These are phyloP conservation scores for Boletus nobilissimus DNA, from an alignment of 1,284 basidiomycete genomes.

Conservation along the genomic window DNA sequence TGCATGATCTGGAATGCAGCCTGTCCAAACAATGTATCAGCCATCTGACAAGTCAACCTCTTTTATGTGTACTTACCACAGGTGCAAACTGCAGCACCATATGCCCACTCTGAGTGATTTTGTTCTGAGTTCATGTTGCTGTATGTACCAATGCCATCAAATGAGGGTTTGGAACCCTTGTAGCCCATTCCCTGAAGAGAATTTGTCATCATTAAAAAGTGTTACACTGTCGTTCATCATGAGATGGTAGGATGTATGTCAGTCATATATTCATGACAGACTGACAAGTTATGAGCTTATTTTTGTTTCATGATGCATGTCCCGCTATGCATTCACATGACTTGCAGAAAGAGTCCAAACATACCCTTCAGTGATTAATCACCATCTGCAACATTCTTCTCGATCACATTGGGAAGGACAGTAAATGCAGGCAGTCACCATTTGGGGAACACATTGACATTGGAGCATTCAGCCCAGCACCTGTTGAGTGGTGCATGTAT, in stretches of 20 bases:
- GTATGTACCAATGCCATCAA: conserved; percentile 73
- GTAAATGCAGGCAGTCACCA: conserved; percentile 68
- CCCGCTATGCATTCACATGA: background rate
- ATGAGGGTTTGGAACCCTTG: conserved; percentile 82
- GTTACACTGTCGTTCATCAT: conserved; percentile 69
- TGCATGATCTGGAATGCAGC: conserved; percentile 77
- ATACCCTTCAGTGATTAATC: conserved; percentile 75
- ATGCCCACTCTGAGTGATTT: conserved; percentile 74
- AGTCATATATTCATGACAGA: background rate
- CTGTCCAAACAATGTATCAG: conserved; percentile 42
- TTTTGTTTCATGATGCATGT: conserved; percentile 74
- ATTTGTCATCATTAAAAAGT: background rate
- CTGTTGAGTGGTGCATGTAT: conserved; percentile 76
- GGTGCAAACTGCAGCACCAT: conserved; percentile 80
- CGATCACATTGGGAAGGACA: conserved; percentile 78
- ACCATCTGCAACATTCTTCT: conserved; percentile 77
- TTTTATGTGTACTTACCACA: conserved; percentile 52
- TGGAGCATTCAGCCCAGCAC: conserved; percentile 72
- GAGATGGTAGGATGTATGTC: background rate
- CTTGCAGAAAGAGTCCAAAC: conserved; percentile 29
- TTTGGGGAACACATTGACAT: conserved; percentile 68
- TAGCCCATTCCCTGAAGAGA: conserved; percentile 62
- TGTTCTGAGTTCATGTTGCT: conserved; percentile 73
- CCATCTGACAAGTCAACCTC: background rate
- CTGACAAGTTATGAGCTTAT: conserved; percentile 51